Conservation (phyloP, 106 monocot genomes). For the Dendrobium huoshanense region DNA sequence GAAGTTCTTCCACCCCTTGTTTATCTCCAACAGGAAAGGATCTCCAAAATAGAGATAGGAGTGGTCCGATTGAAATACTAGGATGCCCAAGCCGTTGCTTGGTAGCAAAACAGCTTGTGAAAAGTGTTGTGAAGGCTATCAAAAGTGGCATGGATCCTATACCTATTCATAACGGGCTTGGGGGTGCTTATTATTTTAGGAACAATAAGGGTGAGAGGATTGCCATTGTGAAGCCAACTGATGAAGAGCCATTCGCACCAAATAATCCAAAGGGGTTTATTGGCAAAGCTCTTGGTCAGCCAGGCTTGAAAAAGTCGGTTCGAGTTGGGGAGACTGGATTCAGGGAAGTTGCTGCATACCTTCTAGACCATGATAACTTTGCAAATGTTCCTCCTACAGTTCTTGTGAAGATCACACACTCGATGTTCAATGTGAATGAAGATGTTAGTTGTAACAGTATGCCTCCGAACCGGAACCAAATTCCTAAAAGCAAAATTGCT, state of each 20-base stretch:
- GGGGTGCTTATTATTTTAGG: slow-evolving; percentile 89
- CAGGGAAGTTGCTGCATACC: slow-evolving; percentile 88
- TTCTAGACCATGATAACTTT: slow-evolving; percentile 68
- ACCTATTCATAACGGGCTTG: slow-evolving; percentile 71
- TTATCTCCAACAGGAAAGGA: slow-evolving; percentile 33
- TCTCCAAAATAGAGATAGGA: slow-evolving; percentile 29
- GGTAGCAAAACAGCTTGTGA: slow-evolving; percentile 54
- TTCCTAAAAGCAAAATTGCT: slow-evolving; percentile 66
- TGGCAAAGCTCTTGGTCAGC: slow-evolving; percentile 55
- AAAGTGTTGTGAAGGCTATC: slow-evolving; percentile 60
- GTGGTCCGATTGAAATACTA: slow-evolving; percentile 65
- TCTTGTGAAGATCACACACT: slow-evolving; percentile 75
- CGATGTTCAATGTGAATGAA: slow-evolving; percentile 58
- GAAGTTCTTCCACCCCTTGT: slow-evolving; percentile 58
- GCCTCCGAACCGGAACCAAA: slow-evolving; percentile 11
- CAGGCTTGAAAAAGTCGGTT: slow-evolving; percentile 63
- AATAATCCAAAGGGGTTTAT: slow-evolving; percentile 63
- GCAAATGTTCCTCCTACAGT: slow-evolving; percentile 88
- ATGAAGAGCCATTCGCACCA: slow-evolving; percentile 86
- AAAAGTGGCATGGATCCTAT: slow-evolving; percentile 60
- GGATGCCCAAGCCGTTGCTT: slow-evolving; percentile 56
- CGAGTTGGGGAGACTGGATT: slow-evolving; percentile 91
- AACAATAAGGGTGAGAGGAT: slow-evolving; percentile 54
- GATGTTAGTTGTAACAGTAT: slow-evolving; percentile 12
- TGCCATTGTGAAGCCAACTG: slow-evolving; percentile 88